Percentiles rank a stretch among this genome's conserved stretches.
These are phyloP conservation scores for Hypoxylon trugodes DNA, from an alignment of 495 filamentous ascomycete genomes.

Conservation along the genomic window DNA sequence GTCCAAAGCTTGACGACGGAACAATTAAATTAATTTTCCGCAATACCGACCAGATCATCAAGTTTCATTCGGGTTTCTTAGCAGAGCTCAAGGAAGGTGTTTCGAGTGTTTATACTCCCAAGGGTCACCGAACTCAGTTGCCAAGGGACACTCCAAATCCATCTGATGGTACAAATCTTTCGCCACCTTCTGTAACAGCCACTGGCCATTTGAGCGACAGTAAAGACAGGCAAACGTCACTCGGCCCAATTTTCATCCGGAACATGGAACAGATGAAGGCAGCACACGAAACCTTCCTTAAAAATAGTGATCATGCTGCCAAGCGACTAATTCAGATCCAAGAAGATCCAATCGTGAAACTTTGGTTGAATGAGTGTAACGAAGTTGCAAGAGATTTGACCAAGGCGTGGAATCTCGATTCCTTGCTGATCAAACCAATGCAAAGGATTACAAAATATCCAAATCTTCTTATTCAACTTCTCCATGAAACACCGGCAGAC, in stretches of 20 bases:
- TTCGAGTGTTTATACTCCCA: slow-evolving; percentile 71
- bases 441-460: slow-evolving; percentile 94
- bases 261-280: slow-evolving; percentile 82
- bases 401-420: slow-evolving; percentile 90
- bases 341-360: slow-evolving; percentile 74
- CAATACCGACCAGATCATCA: slow-evolving; percentile 86
- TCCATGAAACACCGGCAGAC: slow-evolving; percentile 77
- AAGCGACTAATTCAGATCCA: slow-evolving; percentile 79
- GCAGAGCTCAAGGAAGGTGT: slow-evolving; percentile 80
- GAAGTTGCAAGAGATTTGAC: slow-evolving; percentile 89
- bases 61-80: slow-evolving; percentile 80
- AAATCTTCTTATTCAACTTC: slow-evolving; percentile 77
- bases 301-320: slow-evolving; percentile 84
- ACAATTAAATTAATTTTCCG: slow-evolving; percentile 89
- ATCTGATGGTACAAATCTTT: slow-evolving; percentile 44
- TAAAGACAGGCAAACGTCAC: slow-evolving; percentile 75
- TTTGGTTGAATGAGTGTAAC: slow-evolving; percentile 93
- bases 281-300: slow-evolving; percentile 84
- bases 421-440: slow-evolving; percentile 92
- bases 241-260: slow-evolving; percentile 80
- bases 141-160: slow-evolving; percentile 46
- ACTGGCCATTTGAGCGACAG: slow-evolving; percentile 51
- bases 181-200: slow-evolving; percentile 41
- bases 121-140: slow-evolving; percentile 52
- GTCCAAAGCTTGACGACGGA: slow-evolving; percentile 77